Base-by-base conservation (phyloP, 139 green algal species). In the Chlamydomonas sp. region DNA sequence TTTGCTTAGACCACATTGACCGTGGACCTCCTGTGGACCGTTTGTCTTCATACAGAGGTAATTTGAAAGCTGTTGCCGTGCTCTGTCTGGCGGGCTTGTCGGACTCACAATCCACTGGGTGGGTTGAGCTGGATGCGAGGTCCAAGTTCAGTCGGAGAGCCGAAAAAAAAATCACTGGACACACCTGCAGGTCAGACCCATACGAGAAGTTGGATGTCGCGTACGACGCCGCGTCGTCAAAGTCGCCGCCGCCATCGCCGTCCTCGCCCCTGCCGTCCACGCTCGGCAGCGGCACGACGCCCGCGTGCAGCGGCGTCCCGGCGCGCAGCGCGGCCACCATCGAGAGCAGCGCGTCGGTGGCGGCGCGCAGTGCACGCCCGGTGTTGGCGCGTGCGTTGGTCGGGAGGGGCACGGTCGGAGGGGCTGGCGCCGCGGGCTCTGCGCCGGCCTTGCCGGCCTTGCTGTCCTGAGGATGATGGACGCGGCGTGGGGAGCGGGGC, bases 131-230 rank as follows among this genome's bases (percentile, higher is more conserved):
- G n/a, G n/a, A n/a, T n/a, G n/a, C n/a, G n/a, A n/a, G n/a, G n/a
- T 6, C 3, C 58, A 38, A 22, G 58, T 8, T 16, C 5, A n/a
- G n/a, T n/a, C n/a, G n/a, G n/a, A n/a, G n/a, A n/a, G n/a, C n/a
- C n/a, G n/a, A n/a, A n/a, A n/a, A 16, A 6, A 58, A 4, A 0
- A 30, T n/a, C n/a, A n/a, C n/a, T n/a, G n/a, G n/a, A n/a, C 74
- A 0, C 65, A 81, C 70, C 69, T 76, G 58, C 16, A 81, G 57
- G 39, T 82, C 76, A 16, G 72, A 79, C 0, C 76, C 76, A 68
- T 70, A 82, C 57, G 68, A 77, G 63, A 82, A 82, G 35, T 70
- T 26, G 33, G 67, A 76, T 28, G 50, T 38, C 28, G 37, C 65
- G 6, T 54, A 33, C 35, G 35, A 58, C 16, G 4, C 62, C 10